Evolutionary conservation across 306 rosid species (phyloP).

Genomic region (Mucuna pruriens): DNA sequence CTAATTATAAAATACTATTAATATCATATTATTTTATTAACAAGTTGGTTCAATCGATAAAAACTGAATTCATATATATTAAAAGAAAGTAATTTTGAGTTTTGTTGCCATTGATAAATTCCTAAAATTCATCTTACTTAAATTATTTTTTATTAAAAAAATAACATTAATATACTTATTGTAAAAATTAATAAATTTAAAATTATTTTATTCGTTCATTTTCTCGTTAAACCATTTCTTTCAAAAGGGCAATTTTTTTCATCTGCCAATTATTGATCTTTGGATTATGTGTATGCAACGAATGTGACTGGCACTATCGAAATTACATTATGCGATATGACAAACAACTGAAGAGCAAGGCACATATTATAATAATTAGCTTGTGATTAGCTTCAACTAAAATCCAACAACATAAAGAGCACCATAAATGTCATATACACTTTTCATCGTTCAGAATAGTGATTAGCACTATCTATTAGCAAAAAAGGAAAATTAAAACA

Average conservation of each 20-base stretch:
- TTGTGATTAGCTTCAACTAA: constrained; percentile 31
- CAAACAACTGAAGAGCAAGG: constrained; percentile 30
- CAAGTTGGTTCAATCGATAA: no score
- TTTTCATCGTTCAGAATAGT: constrained; percentile 40
- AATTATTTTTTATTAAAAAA: no score
- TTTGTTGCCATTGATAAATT: no score
- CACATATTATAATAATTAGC: constrained; percentile 18
- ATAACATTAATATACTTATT: no score
- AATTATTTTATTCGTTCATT: no score
- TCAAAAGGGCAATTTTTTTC: constrained; percentile 21
- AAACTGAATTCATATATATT: no score
- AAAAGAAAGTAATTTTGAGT: no score
- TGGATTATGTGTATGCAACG: constrained; percentile 12
- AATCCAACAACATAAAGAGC: constrained; percentile 36
- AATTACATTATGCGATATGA: constrained; percentile 13
- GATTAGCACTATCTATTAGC: neutral
- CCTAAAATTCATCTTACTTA: no score
- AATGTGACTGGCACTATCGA: constrained; percentile 27
- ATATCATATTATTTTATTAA: no score
- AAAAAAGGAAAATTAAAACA: neutral
- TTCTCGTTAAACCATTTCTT: neutral
- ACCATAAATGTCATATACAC: neutral
- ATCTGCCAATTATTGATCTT: constrained; percentile 40
- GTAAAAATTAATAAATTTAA: no score
- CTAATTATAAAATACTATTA: no score